A percentile compares a stretch with the other conserved stretches of the same genome.
Conservation (phyloP, 2,329 filamentous ascomycete genomes). For the Malbranchea cinnamomea region DNA sequence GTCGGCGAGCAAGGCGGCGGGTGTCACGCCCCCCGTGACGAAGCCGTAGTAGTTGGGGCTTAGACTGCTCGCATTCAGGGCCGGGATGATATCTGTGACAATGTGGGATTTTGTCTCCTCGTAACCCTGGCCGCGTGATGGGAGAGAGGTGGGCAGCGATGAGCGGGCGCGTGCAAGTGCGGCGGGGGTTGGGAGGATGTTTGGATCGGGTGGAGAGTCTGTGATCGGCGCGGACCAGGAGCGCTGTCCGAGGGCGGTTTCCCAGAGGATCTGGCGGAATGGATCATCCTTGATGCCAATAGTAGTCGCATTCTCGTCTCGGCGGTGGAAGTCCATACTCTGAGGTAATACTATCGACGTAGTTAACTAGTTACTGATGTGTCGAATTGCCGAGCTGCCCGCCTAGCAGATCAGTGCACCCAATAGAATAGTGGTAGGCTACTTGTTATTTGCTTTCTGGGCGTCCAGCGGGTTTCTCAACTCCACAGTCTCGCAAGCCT, state of each 20-base stretch:
- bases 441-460: too few species aligned
- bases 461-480: too few species aligned
- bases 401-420: too few species aligned
- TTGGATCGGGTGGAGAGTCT: conserved; percentile 16
- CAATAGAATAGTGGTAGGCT: too few species aligned
- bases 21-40: conserved; percentile 67
- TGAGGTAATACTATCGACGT: too few species aligned
- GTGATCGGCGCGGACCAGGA: too few species aligned
- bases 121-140: conserved; percentile 17
- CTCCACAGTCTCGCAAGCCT: too few species aligned
- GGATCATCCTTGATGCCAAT: too few species aligned
- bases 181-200: conserved; percentile 19
- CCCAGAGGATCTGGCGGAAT: conserved; percentile 1
- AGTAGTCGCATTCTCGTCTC: background rate
- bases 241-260: conserved; percentile 3
- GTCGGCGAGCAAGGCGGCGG: conserved; percentile 68
- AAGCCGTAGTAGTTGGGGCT: conserved; percentile 71
- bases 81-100: conserved; percentile 31
- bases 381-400: too few species aligned
- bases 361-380: too few species aligned
- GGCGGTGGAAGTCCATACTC: too few species aligned
- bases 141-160: conserved; percentile 19
- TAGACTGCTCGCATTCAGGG: conserved; percentile 50
- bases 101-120: conserved; percentile 23
- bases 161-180: conserved; percentile 18